Conservation (phyloP, 179 eudicot species). For the Silene coronaria region DNA sequence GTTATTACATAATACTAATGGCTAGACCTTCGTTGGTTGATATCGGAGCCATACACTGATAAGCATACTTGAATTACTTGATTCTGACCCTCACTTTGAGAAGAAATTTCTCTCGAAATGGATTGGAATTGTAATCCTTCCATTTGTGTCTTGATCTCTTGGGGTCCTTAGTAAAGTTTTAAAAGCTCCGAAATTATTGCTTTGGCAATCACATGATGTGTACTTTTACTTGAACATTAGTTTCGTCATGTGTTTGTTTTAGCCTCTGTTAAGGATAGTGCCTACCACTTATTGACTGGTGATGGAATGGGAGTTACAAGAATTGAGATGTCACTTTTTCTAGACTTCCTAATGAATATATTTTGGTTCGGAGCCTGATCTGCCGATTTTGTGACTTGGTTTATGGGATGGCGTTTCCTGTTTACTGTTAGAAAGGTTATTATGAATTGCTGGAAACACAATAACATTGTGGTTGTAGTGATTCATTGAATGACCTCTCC, state of each 20-base stretch:
- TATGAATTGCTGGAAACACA: too few relatives aligned
- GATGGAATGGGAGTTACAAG: not conserved
- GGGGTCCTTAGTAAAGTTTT: not conserved
- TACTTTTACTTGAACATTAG: not conserved
- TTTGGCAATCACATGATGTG: slow-evolving; percentile 4
- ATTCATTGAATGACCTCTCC: too few relatives aligned
- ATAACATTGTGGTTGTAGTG: too few relatives aligned
- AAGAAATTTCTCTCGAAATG: not conserved
- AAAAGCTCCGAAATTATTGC: not conserved
- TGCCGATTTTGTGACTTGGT: not conserved
- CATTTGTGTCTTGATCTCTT: not conserved
- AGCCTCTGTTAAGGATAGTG: not conserved
- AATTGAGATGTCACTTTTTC: not conserved
- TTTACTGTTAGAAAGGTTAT: not conserved
- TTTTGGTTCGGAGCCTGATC: not conserved
- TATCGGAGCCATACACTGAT: not conserved
- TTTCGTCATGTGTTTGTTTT: not conserved
- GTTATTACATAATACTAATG: not conserved
- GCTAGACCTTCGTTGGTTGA: not conserved
- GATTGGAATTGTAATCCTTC: not conserved
- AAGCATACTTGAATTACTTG: not conserved
- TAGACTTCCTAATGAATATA: not conserved
- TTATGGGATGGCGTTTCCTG: not conserved
- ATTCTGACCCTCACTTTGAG: not conserved
- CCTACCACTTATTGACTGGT: not conserved